Base-by-base conservation (phyloP, 106 monocot genomes). In the Dendrobium nobile region DNA sequence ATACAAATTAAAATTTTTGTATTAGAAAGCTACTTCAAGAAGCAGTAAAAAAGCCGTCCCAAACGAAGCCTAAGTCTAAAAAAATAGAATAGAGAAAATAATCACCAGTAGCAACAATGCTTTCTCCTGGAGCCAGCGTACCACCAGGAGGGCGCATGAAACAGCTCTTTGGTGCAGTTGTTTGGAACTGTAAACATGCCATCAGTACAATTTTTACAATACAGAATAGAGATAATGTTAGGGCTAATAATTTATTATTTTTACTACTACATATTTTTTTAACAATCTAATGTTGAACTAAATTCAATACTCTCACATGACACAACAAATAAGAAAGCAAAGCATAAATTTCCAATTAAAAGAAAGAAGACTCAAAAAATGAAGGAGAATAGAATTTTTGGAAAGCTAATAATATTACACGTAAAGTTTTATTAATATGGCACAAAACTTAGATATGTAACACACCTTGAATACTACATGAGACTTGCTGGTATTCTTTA, bases 151-250 rank as follows among this genome's bases (percentile, higher is more conserved):
- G 96, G 15, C 96, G 91, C 96, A 96, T 96, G 67, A 93, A 96
- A 72, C 96, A 96, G 81, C 96, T 96, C 87, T 96, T 96, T 44
- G 96, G 96, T 77, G 96, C 96, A 56, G 93, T 96, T 77, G 96
- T 96, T 92, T 96, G 96, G 81, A 96, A 96, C 96, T 96, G 65
- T 41, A 85, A 64, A 15, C 47, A 79, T 4, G 22, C 15, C 54
- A 61, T 4, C 10, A 65, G 64, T 65, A 13, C 22, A 24, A 2
- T 65, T 65, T 24, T 24, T 7, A 65, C 13, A 76, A 54, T 22
- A 37, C 37, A 37, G 3, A 37, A 37, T 2, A 73, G 10, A 17
- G 41, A 28, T 51, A 31, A 43, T 2, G 51, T 13, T 51, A 51
- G 51, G 7, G 47, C 47, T 47, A 47, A 51, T 51, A 0, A 15